Evolutionary conservation across 805 yeast species (phyloP), one percentile per base, ranked within the genome.

Genomic region (Candida argentea): DNA sequence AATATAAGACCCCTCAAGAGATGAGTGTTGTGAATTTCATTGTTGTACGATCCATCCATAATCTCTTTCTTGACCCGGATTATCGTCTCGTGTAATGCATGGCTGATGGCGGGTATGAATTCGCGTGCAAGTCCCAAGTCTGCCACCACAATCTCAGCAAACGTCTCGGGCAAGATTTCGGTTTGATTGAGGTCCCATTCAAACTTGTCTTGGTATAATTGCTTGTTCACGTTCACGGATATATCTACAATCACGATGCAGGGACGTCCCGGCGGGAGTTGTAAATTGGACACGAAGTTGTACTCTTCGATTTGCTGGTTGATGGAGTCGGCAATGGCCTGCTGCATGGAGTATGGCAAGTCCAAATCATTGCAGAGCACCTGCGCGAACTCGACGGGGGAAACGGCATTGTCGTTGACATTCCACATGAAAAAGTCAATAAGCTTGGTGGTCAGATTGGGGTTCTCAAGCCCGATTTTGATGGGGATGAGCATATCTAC

Each of bases 71-170:
- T 87, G 41, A 85, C 61, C 35, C 83, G 69, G 32, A 81, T 55
- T 10, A 86, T 61, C 20, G 77, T 68, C 46, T 91, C 97, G 50
- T 89, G 84, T 23, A 91, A 57, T 1, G 94, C 72, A 43, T 82
- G 87, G 0, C 95, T 73, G 31, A 91, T 83, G 0, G 95, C 94
- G 0, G 94, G 89, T 35, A 74, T 70, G 46, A 89, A 91, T 50
- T 91, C 98, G 25, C 84, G 68, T 2, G 78, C 61, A 18, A 91
- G 56, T 0, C 95, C 95, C 52, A 91, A 50, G 44, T 91, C 98
- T 22, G 73, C 66, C 4, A 84, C 95, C 3, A 89, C 85, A 5
- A 70, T 67, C 33, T 65, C 69, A 0, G 97, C 94, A 60, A 91
- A 91, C 29, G 57, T 57, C 48, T 86, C 95, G 0, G 98, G 96